Base-by-base conservation (phyloP, 768 basidiomycete genomes). In the Auricularia auricula-judae region DNA sequence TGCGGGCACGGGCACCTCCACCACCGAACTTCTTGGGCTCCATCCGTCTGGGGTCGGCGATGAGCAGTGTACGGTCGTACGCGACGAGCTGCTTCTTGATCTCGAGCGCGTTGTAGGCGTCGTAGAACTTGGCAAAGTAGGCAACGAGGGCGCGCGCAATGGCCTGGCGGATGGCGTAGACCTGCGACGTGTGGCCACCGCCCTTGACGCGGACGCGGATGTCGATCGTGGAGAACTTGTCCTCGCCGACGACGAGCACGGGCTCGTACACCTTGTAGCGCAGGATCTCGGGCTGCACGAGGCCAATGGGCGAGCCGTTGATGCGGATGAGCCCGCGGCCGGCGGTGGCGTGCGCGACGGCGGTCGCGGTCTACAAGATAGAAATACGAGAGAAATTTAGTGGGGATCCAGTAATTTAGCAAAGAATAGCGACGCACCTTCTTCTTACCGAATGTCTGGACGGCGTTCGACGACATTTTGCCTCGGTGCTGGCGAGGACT, bases 1-100 rank as follows among this genome's bases (percentile, higher is more conserved):
- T 88, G 81, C 94, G 91, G 66, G 94, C 93, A 84, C 95, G 92
- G 69, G 95, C 95, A 87, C 95, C 95, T 76, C 82, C 84, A 82
- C 95, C 95, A 84, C 95, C 96, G 76, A 98, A 98, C 81, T 96
- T 97, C 87, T 98, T 98, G 71, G 96, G 96, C 77, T 98, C 96
- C 88, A 90, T 91, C 81, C 96, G 88, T 80, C 97, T 87, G 69
- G 93, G 93, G 76, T 96, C 93, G 64, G 93, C 90, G 69, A 95
- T 94, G 72, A 95, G 77, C 66, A 96, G 79, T 61, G 90, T 86
- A 69, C 90, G 83, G 82, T 99, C 97, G 77, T 98, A 98, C 16
- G 92, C 87, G 67, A 97, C 91, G 70, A 98, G 80, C 76, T 91
- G 92, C 85, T 98, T 98, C 87, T 97, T 98, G 79, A 99, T 76